These are phyloP conservation scores for Polygonum maritimum DNA, from an alignment of 148 eudicot species.

Conservation along the genomic window DNA sequence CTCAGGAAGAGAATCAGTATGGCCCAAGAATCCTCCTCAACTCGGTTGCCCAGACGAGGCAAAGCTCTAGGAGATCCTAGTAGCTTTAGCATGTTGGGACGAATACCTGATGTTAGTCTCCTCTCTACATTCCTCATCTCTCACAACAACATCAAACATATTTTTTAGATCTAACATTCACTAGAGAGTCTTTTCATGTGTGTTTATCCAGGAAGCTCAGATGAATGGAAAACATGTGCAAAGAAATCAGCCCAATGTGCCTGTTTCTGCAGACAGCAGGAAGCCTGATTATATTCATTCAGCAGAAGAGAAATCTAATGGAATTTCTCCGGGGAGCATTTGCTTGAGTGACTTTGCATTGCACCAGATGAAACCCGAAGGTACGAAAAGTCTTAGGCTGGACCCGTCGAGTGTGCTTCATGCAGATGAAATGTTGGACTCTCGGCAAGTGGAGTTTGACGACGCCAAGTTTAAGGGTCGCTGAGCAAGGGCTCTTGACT, in stretches of 20 bases:
- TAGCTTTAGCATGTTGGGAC: conserved; percentile 40
- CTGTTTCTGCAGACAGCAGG: conserved; percentile 24
- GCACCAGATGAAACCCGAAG: background rate
- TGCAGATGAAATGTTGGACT: conserved; percentile 3
- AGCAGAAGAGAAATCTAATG: background rate
- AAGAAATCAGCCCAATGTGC: conserved; percentile 25
- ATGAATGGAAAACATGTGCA: conserved; percentile 25
- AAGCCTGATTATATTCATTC: conserved; percentile 17
- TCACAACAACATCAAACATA: background rate
- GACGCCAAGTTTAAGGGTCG: background rate
- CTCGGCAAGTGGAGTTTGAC: background rate
- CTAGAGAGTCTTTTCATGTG: background rate
- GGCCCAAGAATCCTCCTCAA: conserved; percentile 38
- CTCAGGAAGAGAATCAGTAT: conserved; percentile 39
- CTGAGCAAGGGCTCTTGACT: background rate
- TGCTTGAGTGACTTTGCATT: background rate
- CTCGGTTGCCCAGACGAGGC: conserved; percentile 32
- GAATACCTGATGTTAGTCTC: conserved; percentile 22
- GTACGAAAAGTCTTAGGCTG: background rate
- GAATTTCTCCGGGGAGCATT: background rate
- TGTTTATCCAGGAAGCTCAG: conserved; percentile 29
- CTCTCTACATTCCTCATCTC: conserved; percentile 2
- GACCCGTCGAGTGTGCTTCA: conserved; percentile 9
- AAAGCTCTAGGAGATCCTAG: conserved; percentile 42
- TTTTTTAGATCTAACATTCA: background rate